Evolutionary conservation across 371 early-diverging fungal species (phyloP).

Genomic region (Paraphysoderma sedebokerense): DNA sequence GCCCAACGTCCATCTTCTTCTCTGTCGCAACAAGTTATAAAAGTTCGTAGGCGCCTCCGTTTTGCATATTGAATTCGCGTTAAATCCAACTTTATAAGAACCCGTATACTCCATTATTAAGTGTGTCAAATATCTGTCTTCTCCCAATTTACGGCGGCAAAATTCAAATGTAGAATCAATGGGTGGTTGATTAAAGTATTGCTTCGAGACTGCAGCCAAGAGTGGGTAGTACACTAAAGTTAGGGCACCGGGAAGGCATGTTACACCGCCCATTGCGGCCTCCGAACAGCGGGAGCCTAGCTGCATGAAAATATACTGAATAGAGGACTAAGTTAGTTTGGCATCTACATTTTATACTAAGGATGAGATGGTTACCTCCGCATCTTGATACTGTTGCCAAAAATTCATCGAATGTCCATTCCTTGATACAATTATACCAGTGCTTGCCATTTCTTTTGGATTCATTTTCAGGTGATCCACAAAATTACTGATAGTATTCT

Average conservation of each 20-base stretch:
- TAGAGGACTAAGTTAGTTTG: constrained; percentile 1
- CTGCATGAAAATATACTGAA: neutral
- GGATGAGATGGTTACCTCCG: constrained; percentile 13
- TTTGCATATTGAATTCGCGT: neutral
- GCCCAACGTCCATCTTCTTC: constrained; percentile 6
- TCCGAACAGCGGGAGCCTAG: constrained; percentile 8
- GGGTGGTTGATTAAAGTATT: constrained; percentile 14
- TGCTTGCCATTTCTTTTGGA: constrained; percentile 8
- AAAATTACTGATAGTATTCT: constrained; percentile 12
- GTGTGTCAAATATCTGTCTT: constrained; percentile 15
- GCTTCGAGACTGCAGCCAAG: constrained; percentile 7
- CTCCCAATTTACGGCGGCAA: constrained; percentile 10
- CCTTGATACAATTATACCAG: constrained; percentile 10
- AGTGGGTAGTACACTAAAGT: constrained; percentile 13
- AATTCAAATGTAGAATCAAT: constrained; percentile 2
- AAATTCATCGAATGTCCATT: constrained; percentile 4
- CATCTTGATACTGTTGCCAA: constrained; percentile 13
- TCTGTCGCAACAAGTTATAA: neutral
- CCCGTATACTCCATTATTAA: constrained; percentile 5
- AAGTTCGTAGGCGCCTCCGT: constrained; percentile 2
- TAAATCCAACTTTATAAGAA: neutral
- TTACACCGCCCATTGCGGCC: constrained; percentile 14
- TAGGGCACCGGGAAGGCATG: constrained; percentile 20
- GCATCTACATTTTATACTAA: neutral
- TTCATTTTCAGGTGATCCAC: constrained; percentile 11